These are phyloP conservation scores for Pseudocercospora macadamiae DNA, from an alignment of 2,329 filamentous ascomycete species.

Conservation along the genomic window DNA sequence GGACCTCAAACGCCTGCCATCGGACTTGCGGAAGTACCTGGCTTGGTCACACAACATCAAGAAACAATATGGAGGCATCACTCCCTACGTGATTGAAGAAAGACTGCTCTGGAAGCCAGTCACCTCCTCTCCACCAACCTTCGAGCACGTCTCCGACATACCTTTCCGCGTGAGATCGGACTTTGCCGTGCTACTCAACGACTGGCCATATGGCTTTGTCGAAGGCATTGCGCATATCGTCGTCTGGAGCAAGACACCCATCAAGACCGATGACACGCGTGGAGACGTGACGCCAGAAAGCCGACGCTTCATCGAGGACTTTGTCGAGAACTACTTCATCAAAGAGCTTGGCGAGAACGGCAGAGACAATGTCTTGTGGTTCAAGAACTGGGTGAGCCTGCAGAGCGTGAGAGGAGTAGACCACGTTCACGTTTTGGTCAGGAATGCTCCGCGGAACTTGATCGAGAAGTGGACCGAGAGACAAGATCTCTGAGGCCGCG, in stretches of 20 bases:
- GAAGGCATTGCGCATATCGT: slow-evolving; percentile 59
- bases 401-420: slow-evolving; percentile 64
- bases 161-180: slow-evolving; percentile 60
- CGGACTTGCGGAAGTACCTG: slow-evolving; percentile 62
- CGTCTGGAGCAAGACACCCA: slow-evolving; percentile 59
- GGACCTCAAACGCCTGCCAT: slow-evolving; percentile 61
- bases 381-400: slow-evolving; percentile 65
- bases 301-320: slow-evolving; percentile 51
- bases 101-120: slow-evolving; percentile 57
- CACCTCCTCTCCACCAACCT: slow-evolving; percentile 34
- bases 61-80: slow-evolving; percentile 58
- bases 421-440: slow-evolving; percentile 60
- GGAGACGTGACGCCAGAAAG: slow-evolving; percentile 57
- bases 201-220: slow-evolving; percentile 65
- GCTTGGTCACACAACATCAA: slow-evolving; percentile 60
- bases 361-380: slow-evolving; percentile 60
- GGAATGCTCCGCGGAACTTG: slow-evolving; percentile 47
- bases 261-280: slow-evolving; percentile 48
- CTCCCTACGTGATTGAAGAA: slow-evolving; percentile 58
- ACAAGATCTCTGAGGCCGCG: slow-evolving; percentile 27
- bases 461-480: slow-evolving; percentile 35
- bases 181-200: slow-evolving; percentile 62
- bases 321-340: slow-evolving; percentile 56
- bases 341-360: slow-evolving; percentile 39
- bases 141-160: slow-evolving; percentile 48